Conservation (phyloP, 257 asterid species). For the Echites panduratus region DNA sequence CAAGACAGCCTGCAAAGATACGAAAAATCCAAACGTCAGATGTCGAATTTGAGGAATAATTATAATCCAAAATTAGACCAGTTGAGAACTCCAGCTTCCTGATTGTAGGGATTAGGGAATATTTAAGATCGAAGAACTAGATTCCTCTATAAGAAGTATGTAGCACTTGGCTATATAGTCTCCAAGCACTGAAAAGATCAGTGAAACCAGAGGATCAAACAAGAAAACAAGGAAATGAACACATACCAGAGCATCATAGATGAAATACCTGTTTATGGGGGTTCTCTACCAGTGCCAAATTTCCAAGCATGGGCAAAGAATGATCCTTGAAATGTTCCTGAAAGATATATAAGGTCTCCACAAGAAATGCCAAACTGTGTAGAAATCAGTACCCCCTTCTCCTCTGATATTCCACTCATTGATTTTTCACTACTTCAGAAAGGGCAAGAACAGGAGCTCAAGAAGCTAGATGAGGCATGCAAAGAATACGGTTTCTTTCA, state of each 20-base stretch:
- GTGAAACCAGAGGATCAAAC: too few relatives aligned
- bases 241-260: background rate
- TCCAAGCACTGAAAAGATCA: background rate
- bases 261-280: background rate
- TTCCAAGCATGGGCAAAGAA: background rate
- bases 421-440: constrained; percentile 30
- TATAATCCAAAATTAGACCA: background rate
- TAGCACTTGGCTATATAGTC: background rate
- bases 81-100: too few relatives aligned
- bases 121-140: background rate
- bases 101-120: background rate
- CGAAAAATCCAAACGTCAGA: background rate
- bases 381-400: background rate
- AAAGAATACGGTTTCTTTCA: constrained; percentile 5
- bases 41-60: background rate
- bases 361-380: background rate
- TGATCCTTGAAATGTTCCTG: background rate
- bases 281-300: background rate
- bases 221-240: background rate
- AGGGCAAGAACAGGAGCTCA: constrained; percentile 33
- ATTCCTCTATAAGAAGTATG: too few relatives aligned
- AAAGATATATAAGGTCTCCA: background rate
- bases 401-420: constrained; percentile 32
- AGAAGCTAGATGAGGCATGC: constrained; percentile 35
- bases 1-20: background rate